These are phyloP conservation scores for Geotrichum reessii DNA, from an alignment of 1,139 yeast species.

Conservation along the genomic window DNA sequence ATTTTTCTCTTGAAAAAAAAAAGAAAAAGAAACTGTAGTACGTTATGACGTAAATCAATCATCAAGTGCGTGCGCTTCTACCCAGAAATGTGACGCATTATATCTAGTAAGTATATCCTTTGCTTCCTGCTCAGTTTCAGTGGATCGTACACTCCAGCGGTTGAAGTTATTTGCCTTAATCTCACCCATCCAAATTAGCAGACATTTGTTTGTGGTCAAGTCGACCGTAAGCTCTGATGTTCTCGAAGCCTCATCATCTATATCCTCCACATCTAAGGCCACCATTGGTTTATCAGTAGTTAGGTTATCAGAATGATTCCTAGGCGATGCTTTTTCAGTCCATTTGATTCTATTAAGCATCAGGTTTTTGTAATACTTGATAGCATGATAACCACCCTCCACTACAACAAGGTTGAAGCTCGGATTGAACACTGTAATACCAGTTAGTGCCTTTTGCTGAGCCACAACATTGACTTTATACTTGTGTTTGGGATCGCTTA, in stretches of 20 bases:
- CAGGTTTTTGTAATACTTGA: slow-evolving; percentile 58
- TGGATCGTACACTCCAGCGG: slow-evolving; percentile 55
- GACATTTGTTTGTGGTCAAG: slow-evolving; percentile 47
- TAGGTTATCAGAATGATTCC: slow-evolving; percentile 18
- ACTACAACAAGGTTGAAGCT: slow-evolving; percentile 58
- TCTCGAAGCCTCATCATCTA: slow-evolving; percentile 6
- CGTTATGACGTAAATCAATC: neutral
- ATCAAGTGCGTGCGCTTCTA: slow-evolving; percentile 26
- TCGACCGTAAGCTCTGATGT: slow-evolving; percentile 30
- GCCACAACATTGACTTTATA: slow-evolving; percentile 78
- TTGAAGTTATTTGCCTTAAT: slow-evolving; percentile 49
- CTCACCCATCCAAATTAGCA: slow-evolving; percentile 73
- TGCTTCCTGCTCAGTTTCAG: slow-evolving; percentile 52
- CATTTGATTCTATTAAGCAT: slow-evolving; percentile 63
- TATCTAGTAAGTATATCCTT: slow-evolving; percentile 47
- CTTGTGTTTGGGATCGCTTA: slow-evolving; percentile 60
- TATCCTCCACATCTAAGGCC: neutral
- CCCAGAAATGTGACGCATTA: slow-evolving; percentile 57
- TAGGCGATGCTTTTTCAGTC: slow-evolving; percentile 46
- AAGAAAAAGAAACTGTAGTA: neutral
- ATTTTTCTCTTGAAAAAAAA: neutral
- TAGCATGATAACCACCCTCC: slow-evolving; percentile 63
- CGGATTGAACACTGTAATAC: slow-evolving; percentile 46
- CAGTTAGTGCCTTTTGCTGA: slow-evolving; percentile 59
- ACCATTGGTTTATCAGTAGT: neutral